Conservation (phyloP, 331 rosid species). For the Malus hybrid region DNA sequence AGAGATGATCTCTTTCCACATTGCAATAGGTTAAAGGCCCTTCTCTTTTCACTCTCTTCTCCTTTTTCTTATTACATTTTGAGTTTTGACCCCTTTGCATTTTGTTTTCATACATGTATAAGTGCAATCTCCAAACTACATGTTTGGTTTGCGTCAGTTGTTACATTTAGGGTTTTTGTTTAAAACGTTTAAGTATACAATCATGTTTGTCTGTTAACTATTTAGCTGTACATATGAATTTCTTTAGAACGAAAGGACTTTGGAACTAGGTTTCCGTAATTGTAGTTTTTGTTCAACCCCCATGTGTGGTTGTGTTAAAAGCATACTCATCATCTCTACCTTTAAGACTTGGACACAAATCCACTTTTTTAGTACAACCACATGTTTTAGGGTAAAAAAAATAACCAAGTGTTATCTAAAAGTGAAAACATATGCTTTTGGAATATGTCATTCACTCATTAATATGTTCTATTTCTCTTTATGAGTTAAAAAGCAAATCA, state of each 20-base stretch:
- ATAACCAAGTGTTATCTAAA: neutral
- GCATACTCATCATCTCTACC: neutral
- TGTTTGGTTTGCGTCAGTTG: neutral
- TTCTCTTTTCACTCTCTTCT: neutral
- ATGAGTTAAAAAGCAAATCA: neutral
- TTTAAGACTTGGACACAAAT: neutral
- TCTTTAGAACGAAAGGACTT: neutral
- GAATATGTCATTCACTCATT: neutral
- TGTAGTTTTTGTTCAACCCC: neutral
- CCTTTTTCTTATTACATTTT: neutral
- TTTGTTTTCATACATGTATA: neutral
- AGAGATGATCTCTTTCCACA: no score
- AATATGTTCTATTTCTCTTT: neutral
- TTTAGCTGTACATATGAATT: no score
- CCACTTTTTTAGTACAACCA: neutral
- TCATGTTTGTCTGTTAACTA: neutral
- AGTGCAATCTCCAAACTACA: neutral
- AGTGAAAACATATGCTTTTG: conserved; percentile 5
- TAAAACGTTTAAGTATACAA: neutral
- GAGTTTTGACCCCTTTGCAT: neutral
- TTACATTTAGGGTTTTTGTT: neutral
- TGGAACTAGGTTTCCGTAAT: neutral
- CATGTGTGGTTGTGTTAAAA: neutral
- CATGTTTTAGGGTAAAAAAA: neutral
- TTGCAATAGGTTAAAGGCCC: neutral